Base-by-base conservation (phyloP, 1,284 basidiomycete genomes). In the Sparassis latifolia region DNA sequence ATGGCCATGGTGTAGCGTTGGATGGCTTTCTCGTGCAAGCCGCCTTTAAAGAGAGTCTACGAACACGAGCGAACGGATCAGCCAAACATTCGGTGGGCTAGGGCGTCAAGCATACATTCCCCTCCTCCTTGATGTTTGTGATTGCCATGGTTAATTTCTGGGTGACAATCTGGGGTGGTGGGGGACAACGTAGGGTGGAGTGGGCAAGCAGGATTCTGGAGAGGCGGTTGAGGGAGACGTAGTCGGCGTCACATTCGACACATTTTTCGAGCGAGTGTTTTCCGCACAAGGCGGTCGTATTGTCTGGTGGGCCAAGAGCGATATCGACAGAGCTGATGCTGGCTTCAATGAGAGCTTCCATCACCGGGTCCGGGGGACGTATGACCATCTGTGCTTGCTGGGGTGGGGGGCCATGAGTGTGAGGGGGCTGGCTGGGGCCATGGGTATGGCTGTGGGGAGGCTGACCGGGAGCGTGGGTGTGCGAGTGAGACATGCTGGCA, bases 1-100 rank as follows among this genome's bases (percentile, higher is more conserved):
- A 90, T 83, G 37, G 93, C 92, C 61, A 86, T 79, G 27, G 86
- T 89, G 71, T 98, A 99, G 49, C 85, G 80, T 58, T 82, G 75
- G 56, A 97, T 80, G 1, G 96, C 93, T 40, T 82, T 76, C n/a
- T 71, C 72, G 64, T 84, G 83, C 56, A 90, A 76, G n/a, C 78
- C 77, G 32, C 71, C 61, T 69, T 93, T 93, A 75, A 90, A 97
- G 3, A 86, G 70, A 38, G 74, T 71, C 92, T 93, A 62, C 30
- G 33, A 20, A 12, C 44, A 62, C 30, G 33, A 20, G 12, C 44
- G 20, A 32, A 28, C 27, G 48, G 1, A 55, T 44, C n/a, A n/a
- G 42, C 5, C 47, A 48, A 12, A 37, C 12, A 12, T 12, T 6
- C 35, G 20, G 20, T 20, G 20, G n/a, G 40, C 10, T 30, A 52